phyloP scores from a whole-genome alignment of 352 stramenopile genomes.

The Phytopythium kandeliae region DNA sequence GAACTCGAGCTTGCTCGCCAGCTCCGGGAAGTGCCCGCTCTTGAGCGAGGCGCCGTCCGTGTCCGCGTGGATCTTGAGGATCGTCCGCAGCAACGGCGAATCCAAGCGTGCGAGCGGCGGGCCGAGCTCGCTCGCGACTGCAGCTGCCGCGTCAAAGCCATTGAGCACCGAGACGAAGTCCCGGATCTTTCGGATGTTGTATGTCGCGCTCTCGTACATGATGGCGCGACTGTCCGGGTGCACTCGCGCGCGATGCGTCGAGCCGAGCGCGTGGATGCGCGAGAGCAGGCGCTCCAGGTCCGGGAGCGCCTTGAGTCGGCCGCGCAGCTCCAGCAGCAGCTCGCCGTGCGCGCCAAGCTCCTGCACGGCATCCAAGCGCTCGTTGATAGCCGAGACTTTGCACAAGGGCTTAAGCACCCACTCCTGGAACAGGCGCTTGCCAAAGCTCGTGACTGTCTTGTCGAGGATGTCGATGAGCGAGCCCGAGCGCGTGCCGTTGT shows the following conservation, averaged over 20 bases:
- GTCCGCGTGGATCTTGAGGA: constrained; percentile 35
- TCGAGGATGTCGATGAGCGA: constrained; percentile 91
- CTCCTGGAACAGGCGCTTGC: constrained; percentile 92
- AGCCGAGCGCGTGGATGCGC: constrained; percentile 95
- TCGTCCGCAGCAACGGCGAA: constrained; percentile 45
- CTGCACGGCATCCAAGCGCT: constrained; percentile 94
- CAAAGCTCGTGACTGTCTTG: constrained; percentile 92
- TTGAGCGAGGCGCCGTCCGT: not conserved
- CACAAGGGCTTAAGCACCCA: constrained; percentile 98
- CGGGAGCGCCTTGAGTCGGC: constrained; percentile 86
- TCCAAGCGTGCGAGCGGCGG: constrained; percentile 52
- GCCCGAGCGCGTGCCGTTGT: constrained; percentile 84
- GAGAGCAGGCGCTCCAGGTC: constrained; percentile 96
- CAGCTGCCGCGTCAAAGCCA: constrained; percentile 81
- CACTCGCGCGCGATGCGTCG: constrained; percentile 63
- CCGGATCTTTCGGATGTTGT: constrained; percentile 97
- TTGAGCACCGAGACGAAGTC: constrained; percentile 89
- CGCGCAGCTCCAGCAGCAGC: constrained; percentile 74
- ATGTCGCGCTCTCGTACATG: constrained; percentile 96
- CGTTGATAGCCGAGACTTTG: constrained; percentile 92
- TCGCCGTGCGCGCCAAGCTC: constrained; percentile 84
- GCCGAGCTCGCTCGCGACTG: constrained; percentile 81
- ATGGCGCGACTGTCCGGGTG: constrained; percentile 96
- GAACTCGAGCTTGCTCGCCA: constrained; percentile 91
- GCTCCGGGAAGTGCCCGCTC: constrained; percentile 82